A percentile compares a stretch with the other conserved stretches of the same genome.
phyloP scores from a whole-genome alignment of 2,329 filamentous ascomycete genomes.

The Colletotrichum orbiculare region DNA sequence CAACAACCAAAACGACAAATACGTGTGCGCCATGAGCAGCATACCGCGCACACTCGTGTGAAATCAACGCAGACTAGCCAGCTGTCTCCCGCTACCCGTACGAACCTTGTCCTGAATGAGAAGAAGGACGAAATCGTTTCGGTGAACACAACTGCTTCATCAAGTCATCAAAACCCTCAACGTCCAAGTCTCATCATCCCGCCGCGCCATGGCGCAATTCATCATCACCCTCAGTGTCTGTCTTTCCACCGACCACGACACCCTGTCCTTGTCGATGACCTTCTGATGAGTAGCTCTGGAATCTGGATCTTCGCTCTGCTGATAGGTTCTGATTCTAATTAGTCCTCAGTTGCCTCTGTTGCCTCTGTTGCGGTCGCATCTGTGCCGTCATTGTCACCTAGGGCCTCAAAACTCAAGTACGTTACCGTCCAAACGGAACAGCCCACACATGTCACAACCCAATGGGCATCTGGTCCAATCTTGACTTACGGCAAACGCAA shows the following conservation, averaged over 20 bases:
- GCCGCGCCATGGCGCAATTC: conserved; percentile 32
- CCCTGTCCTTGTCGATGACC: too few relatives aligned
- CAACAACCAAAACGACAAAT: conserved; percentile 9
- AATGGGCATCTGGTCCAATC: conserved; percentile 30
- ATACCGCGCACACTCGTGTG: conserved; percentile 17
- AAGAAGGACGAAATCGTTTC: conserved; percentile 3
- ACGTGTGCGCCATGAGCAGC: conserved; percentile 5
- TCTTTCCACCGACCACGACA: too few relatives aligned
- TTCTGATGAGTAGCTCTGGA: too few relatives aligned
- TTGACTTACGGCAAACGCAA: conserved; percentile 35
- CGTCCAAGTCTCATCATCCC: conserved; percentile 22
- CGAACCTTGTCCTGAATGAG: conserved; percentile 12
- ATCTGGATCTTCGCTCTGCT: too few relatives aligned
- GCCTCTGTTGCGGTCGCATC: background rate
- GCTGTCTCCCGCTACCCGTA: conserved; percentile 9
- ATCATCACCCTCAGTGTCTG: background rate
- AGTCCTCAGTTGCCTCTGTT: background rate
- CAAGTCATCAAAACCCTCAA: conserved; percentile 1
- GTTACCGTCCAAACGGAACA: conserved; percentile 21
- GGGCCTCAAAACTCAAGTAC: conserved; percentile 8
- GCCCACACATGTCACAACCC: conserved; percentile 14
- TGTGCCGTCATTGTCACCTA: background rate
- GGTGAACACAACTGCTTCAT: conserved; percentile 1
- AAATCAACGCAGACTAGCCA: conserved; percentile 15
- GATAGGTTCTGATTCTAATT: too few relatives aligned